A percentile compares a stretch with the other conserved stretches of the same genome.
Evolutionary conservation across 2,329 filamentous ascomycete genomes (phyloP).

Genomic region (Laburnicola sp.): DNA sequence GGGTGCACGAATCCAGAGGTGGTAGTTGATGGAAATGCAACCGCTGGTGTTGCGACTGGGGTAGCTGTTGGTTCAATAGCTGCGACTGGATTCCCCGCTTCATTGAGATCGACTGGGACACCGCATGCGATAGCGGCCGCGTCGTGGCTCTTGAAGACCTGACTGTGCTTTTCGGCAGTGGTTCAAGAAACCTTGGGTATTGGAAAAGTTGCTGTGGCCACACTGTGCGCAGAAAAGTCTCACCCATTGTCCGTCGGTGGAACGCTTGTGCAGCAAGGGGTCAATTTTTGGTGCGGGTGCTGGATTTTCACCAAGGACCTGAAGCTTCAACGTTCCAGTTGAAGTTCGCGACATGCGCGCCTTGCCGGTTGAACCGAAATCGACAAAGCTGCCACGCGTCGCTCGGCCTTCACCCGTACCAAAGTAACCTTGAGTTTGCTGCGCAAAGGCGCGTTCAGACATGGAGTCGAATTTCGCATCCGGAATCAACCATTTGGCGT

Average conservation of each 20-base stretch:
- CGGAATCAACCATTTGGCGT: slow-evolving; percentile 91
- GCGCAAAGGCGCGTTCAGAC: slow-evolving; percentile 41
- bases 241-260: slow-evolving; percentile 78
- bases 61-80: slow-evolving; percentile 37
- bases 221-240: slow-evolving; percentile 89
- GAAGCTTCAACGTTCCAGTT: slow-evolving; percentile 53
- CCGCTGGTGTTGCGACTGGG: slow-evolving; percentile 33
- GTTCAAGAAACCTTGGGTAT: slow-evolving; percentile 98
- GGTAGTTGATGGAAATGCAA: slow-evolving; percentile 31
- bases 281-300: slow-evolving; percentile 66
- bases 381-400: slow-evolving; percentile 74
- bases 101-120: slow-evolving; percentile 74
- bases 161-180: slow-evolving; percentile 94
- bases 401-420: slow-evolving; percentile 67
- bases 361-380: slow-evolving; percentile 54
- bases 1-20: slow-evolving; percentile 43
- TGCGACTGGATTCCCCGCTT: slow-evolving; percentile 45
- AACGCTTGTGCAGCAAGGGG: slow-evolving; percentile 81
- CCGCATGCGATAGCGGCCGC: slow-evolving; percentile 88
- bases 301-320: slow-evolving; percentile 48
- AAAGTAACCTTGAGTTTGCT: slow-evolving; percentile 44
- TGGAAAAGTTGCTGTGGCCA: slow-evolving; percentile 87
- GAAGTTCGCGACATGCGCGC: slow-evolving; percentile 62
- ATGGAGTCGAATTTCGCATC: slow-evolving; percentile 77
- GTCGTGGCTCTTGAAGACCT: slow-evolving; percentile 94